Base-by-base conservation (phyloP, 345 rosid species). In the Stellera chamaejasme region DNA sequence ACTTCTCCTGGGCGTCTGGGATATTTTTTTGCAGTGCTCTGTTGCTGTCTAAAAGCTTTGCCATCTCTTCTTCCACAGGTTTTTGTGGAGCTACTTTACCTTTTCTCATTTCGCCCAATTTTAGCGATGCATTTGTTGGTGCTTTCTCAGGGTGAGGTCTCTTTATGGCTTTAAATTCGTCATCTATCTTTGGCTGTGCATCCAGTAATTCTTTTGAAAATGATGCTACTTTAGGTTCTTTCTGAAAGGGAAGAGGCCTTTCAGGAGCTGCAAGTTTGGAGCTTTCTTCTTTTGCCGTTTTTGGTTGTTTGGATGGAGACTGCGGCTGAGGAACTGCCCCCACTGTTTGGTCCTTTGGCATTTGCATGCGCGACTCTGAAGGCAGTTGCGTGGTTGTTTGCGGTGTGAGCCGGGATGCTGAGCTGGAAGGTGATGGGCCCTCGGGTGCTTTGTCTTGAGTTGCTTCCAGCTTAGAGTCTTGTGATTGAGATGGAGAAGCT, bases 331-430 rank as follows among this genome's bases (percentile, higher is more conserved):
- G 26, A 45, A 53, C 50, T 66, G 41, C 56, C 51, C 15, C 32
- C 10, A 50, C 42, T 14, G 61, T 51, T 62, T 66, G 53, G 43
- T 7, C 67, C 55, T 11, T 46, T 58, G 64, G 59, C 11, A 50
- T 36, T 11, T 59, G 55, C 53, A 8, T 62, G 27, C 25, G 70
- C 41, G 80, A 62, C 14, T 74, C 75, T 52, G 83, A 72, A 48
- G 71, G 58, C 50, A 62, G 56, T 49, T 13, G 57, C 36, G 62
- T 3, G 6, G 65, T 36, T 58, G 56, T 54, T 76, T 57, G 68
- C 43, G 55, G 67, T 48, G 54, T 36, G 52, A 54, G 59, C 44
- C 28, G 72, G 32, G 73, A 11, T 41, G 62, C 54, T 45, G 36
- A 50, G 45, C 27, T 76, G 25, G 67, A 5, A 43, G 72, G 68